phyloP scores from a whole-genome alignment of 208 protist species.

The Crithidia mellificae region DNA sequence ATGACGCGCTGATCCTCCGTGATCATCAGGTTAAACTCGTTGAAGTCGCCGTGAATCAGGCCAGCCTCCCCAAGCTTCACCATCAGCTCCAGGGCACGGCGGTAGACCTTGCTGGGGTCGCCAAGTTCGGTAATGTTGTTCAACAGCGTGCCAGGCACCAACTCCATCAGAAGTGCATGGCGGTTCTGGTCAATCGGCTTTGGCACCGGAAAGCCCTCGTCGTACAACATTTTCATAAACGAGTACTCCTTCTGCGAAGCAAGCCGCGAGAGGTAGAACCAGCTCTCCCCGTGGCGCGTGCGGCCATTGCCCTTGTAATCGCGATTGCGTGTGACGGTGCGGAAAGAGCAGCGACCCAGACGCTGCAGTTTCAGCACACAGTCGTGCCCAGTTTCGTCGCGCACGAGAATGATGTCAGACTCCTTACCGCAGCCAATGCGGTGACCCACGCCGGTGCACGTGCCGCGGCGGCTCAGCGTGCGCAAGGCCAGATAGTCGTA shows the following conservation, averaged over 20 bases:
- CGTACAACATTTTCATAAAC: constrained; percentile 98
- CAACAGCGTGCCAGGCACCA: constrained; percentile 92
- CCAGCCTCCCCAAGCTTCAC: constrained; percentile 93
- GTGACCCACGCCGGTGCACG: constrained; percentile 90
- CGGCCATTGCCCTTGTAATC: constrained; percentile 94
- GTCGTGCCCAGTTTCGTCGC: constrained; percentile 75
- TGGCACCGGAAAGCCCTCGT: constrained; percentile 96
- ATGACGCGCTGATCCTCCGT: constrained; percentile 91
- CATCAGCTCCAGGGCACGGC: constrained; percentile 91
- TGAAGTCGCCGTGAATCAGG: constrained; percentile 99
- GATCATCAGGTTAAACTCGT: constrained; percentile 99
- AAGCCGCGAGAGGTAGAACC: constrained; percentile 99
- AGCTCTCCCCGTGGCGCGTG: constrained; percentile 90
- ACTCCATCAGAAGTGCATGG: constrained; percentile 98
- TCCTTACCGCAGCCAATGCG: constrained; percentile 99
- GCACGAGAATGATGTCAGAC: constrained; percentile 96
- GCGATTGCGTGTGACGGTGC: constrained; percentile 95
- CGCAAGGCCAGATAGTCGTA: constrained; percentile 99
- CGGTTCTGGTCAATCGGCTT: constrained; percentile 97
- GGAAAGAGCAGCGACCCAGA: constrained; percentile 98
- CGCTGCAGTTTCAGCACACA: constrained; percentile 95
- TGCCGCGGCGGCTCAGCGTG: constrained; percentile 93
- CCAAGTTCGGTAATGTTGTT: constrained; percentile 91
- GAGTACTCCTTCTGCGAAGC: constrained; percentile 98
- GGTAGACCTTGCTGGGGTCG: constrained; percentile 90